These are phyloP conservation scores for Seiridium unicorne DNA, from an alignment of 2,329 filamentous ascomycete genomes.

Conservation along the genomic window DNA sequence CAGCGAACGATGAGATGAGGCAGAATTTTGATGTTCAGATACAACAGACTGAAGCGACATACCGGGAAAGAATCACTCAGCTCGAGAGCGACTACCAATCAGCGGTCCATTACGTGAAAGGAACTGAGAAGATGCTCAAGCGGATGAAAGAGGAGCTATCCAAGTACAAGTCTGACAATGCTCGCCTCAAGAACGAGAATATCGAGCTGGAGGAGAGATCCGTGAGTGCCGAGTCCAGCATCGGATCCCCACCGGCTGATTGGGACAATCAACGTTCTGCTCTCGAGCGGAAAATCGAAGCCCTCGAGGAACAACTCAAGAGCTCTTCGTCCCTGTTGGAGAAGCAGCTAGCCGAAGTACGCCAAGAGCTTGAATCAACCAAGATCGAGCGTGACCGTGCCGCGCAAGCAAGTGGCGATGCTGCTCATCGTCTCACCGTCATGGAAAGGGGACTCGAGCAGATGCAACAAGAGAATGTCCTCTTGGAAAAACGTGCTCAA, in stretches of 20 bases:
- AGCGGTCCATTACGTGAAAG: constrained; percentile 95
- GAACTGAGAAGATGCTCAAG: constrained; percentile 98
- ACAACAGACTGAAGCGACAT: constrained; percentile 83
- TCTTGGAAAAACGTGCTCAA: constrained; percentile 78
- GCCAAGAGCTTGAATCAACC: constrained; percentile 64
- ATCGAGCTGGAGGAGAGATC: constrained; percentile 60
- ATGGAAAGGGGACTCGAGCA: constrained; percentile 72
- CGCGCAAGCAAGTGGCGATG: constrained; percentile 45
- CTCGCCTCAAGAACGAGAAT: constrained; percentile 79
- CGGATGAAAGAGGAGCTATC: constrained; percentile 97
- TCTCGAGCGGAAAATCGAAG: constrained; percentile 67
- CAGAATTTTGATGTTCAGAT: constrained; percentile 73
- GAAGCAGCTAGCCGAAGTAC: constrained; percentile 65
- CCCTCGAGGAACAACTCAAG: constrained; percentile 68
- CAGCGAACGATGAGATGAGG: constrained; percentile 84
- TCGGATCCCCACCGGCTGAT: constrained; percentile 47
- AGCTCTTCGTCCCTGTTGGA: constrained; percentile 68
- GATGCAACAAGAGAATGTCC: constrained; percentile 76
- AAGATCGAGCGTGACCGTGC: constrained; percentile 67
- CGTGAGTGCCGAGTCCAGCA: constrained; percentile 31
- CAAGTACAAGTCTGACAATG: constrained; percentile 85
- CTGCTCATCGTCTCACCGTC: constrained; percentile 58
- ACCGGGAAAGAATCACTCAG: constrained; percentile 89
- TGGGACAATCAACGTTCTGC: constrained; percentile 74
- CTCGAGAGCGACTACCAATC: constrained; percentile 98